phyloP scores from a whole-genome alignment of 352 stramenopile species.

The Globisporangium lucens region DNA sequence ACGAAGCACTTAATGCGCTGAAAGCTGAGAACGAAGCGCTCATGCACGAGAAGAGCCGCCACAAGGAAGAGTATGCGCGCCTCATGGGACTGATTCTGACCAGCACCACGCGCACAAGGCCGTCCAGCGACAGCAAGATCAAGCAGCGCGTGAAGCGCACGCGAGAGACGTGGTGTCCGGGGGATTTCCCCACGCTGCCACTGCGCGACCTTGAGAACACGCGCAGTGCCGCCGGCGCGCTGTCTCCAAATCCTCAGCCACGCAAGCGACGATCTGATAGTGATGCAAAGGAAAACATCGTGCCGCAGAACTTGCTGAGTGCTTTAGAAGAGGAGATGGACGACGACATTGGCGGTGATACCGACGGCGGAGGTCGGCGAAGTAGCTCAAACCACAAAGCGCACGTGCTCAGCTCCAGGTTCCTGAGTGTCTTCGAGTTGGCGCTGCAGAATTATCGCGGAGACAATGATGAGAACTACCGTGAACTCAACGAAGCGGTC shows the following conservation, averaged over 20 bases:
- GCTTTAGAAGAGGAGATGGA: slow-evolving; percentile 12
- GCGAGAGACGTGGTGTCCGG: slow-evolving; percentile 72
- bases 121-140: slow-evolving; percentile 15
- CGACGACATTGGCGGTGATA: slow-evolving; percentile 4
- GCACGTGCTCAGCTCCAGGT: slow-evolving; percentile 20
- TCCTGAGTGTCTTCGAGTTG: slow-evolving; percentile 34
- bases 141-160: slow-evolving; percentile 41
- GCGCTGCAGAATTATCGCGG: slow-evolving; percentile 29
- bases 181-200: slow-evolving; percentile 39
- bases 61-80: slow-evolving; percentile 56
- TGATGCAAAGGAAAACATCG: slow-evolving; percentile 47
- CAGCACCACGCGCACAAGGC: slow-evolving; percentile 30
- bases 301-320: slow-evolving; percentile 35
- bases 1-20: slow-evolving; percentile 44
- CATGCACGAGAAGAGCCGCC: slow-evolving; percentile 47
- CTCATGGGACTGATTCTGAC: slow-evolving; percentile 63
- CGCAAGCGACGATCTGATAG: slow-evolving; percentile 23
- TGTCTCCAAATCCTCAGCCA: slow-evolving; percentile 29
- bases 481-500: slow-evolving; percentile 21
- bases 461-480: slow-evolving; percentile 16
- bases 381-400: neutral
- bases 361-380: neutral
- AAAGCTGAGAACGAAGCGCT: slow-evolving; percentile 76
- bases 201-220: slow-evolving; percentile 13
- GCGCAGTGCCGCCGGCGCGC: neutral